Evolutionary conservation across 345 rosid genomes (phyloP).

Genomic region (Gossypium thurberi): DNA sequence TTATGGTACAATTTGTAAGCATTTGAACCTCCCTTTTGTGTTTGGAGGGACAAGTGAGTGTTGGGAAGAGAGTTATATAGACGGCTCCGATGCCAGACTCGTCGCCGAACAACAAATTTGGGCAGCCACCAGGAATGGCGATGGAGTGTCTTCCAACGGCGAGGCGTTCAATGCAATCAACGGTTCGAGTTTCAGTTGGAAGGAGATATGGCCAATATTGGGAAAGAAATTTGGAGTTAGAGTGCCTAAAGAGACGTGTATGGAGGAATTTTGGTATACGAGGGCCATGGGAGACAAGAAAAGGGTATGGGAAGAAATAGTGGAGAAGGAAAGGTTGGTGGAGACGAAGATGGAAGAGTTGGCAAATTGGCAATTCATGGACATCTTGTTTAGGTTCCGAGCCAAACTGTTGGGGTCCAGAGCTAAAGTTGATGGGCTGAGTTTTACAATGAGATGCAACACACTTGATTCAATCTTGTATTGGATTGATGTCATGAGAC

Average conservation of each 20-base stretch:
- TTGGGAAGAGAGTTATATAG: slow-evolving; percentile 81
- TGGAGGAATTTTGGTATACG: slow-evolving; percentile 40
- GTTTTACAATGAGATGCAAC: slow-evolving; percentile 48
- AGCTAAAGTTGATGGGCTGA: slow-evolving; percentile 53
- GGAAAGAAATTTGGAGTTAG: slow-evolving; percentile 51
- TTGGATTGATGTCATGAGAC: slow-evolving; percentile 75
- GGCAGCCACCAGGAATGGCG: slow-evolving; percentile 46
- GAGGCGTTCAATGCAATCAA: slow-evolving; percentile 68
- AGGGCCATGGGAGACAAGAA: slow-evolving; percentile 46
- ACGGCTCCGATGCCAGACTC: slow-evolving; percentile 61
- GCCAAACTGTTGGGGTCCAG: slow-evolving; percentile 60
- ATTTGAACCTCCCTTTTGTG: slow-evolving; percentile 63
- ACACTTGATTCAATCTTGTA: slow-evolving; percentile 50
- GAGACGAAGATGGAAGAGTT: slow-evolving; percentile 57
- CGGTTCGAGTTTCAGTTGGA: slow-evolving; percentile 72
- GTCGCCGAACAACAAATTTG: slow-evolving; percentile 83
- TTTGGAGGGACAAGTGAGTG: slow-evolving; percentile 80
- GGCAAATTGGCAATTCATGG: slow-evolving; percentile 82
- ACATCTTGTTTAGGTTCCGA: slow-evolving; percentile 62
- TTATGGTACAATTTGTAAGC: slow-evolving; percentile 60
- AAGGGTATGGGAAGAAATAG: slow-evolving; percentile 60
- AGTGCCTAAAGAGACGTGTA: slow-evolving; percentile 37
- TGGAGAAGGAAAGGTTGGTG: slow-evolving; percentile 40
- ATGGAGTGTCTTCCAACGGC: slow-evolving; percentile 34
- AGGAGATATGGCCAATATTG: slow-evolving; percentile 64